Base-by-base conservation (phyloP, 345 rosid genomes). In the Linum lewisii region DNA sequence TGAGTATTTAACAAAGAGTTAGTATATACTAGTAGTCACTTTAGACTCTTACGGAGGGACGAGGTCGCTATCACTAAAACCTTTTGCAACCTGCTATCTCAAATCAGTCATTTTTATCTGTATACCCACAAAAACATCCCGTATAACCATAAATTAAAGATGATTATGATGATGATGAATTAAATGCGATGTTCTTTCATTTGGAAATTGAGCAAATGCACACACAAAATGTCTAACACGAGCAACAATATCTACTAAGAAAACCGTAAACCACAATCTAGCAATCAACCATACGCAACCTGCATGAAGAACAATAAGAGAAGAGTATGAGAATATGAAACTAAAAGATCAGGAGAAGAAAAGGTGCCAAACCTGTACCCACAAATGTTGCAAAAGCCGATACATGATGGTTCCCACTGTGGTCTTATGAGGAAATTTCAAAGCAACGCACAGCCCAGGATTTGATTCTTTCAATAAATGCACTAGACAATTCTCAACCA, bases 341-440 rank as follows among this genome's bases (percentile, higher is more conserved):
- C 18, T 16, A 42, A 42, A 42, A 42, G 9, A 42, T 42, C 47
- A 42, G 47, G 14, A 16, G 47, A 42, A 42, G 47, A 42, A 38
- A 34, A 11, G 47, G 18, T 7, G 4, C 47, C 42, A 79, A 66
- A 88, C 98, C 96, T 91, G 90, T 81, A 71, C 73, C 92, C 95
- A 91, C 36, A 88, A 69, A 65, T 74, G 84, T 61, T 68, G 83
- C 77, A 88, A 69, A 68, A 84, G 77, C 81, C 92, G 82, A 72
- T 75, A 80, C 62, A 81, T 62, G 57, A 86, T 72, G 60, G 77
- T 72, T 66, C 84, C 98, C 55, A 71, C 81, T 47, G 78, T 64
- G 75, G 79, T 79, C 77, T 78, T 73, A 21, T 75, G 68, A 59
- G 77, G 80, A 70, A 63, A 66, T 69, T 58, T 76, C 65, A 57